Conservation (phyloP, 768 basidiomycete genomes). For the Tulasnella sp. region DNA sequence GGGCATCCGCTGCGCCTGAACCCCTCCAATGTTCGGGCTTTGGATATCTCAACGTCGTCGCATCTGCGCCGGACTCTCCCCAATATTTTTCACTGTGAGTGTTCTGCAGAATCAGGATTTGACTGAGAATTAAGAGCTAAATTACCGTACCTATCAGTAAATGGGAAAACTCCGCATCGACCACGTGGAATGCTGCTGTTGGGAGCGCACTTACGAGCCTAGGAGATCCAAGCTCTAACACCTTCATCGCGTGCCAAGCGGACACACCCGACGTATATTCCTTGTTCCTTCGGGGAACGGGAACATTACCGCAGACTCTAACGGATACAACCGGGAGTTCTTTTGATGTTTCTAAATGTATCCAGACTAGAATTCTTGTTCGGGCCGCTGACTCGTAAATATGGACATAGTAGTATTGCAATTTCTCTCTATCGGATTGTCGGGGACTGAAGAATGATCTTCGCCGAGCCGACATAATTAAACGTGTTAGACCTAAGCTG, state of each 20-base stretch:
- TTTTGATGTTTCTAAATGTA: background rate
- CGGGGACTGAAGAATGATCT: too few relatives aligned
- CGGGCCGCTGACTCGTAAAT: background rate
- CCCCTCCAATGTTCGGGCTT: background rate
- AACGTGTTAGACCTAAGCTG: too few relatives aligned
- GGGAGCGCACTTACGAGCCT: background rate
- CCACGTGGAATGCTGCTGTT: background rate
- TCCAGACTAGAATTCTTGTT: background rate
- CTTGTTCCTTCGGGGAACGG: background rate
- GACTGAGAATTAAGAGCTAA: background rate
- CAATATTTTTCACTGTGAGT: conserved; percentile 5
- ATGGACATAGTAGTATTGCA: background rate
- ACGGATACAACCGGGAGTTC: background rate
- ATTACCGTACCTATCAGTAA: background rate
- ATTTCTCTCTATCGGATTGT: too few relatives aligned
- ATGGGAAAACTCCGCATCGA: background rate
- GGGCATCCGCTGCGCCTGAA: too few relatives aligned
- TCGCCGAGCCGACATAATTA: too few relatives aligned
- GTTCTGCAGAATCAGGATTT: background rate
- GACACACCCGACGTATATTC: background rate
- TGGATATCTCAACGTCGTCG: background rate
- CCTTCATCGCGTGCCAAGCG: background rate
- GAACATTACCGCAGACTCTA: background rate
- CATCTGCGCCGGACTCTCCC: background rate
- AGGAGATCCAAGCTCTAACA: background rate